phyloP scores from a whole-genome alignment of 2,329 filamentous ascomycete genomes.

The Diaporthe helianthi region DNA sequence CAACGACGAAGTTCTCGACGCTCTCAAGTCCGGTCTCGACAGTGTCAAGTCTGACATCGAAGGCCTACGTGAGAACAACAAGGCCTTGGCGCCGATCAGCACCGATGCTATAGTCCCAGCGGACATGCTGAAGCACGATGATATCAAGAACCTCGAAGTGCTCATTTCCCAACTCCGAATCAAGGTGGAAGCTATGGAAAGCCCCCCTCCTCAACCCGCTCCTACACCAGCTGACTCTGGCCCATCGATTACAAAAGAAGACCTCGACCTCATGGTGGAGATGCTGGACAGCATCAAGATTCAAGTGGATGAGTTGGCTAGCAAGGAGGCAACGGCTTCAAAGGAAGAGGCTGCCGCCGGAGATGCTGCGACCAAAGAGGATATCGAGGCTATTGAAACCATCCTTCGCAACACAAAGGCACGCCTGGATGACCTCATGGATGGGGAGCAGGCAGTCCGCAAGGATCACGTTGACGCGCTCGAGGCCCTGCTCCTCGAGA shows the following conservation, averaged over 20 bases:
- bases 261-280: slow-evolving; percentile 62
- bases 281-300: slow-evolving; percentile 55
- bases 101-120: slow-evolving; percentile 58
- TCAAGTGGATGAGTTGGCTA: slow-evolving; percentile 44
- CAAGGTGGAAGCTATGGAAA: slow-evolving; percentile 82
- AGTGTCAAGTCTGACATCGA: slow-evolving; percentile 81
- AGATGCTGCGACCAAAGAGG: slow-evolving; percentile 75
- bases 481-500: slow-evolving; percentile 72
- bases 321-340: slow-evolving; percentile 38
- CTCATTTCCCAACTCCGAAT: slow-evolving; percentile 82
- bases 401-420: slow-evolving; percentile 89
- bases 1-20: slow-evolving; percentile 89
- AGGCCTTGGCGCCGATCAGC: slow-evolving; percentile 60
- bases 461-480: slow-evolving; percentile 72
- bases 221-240: slow-evolving; percentile 37
- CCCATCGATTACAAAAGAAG: slow-evolving; percentile 54
- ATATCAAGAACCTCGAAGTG: slow-evolving; percentile 85
- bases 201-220: slow-evolving; percentile 49
- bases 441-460: slow-evolving; percentile 73
- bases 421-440: slow-evolving; percentile 80
- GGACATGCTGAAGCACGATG: slow-evolving; percentile 68
- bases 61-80: slow-evolving; percentile 67
- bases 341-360: slow-evolving; percentile 37
- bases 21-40: slow-evolving; percentile 81
- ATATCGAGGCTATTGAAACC: slow-evolving; percentile 89